Base-by-base conservation (phyloP, 169 alveolate genomes). In the Plasmodium gaboni region DNA sequence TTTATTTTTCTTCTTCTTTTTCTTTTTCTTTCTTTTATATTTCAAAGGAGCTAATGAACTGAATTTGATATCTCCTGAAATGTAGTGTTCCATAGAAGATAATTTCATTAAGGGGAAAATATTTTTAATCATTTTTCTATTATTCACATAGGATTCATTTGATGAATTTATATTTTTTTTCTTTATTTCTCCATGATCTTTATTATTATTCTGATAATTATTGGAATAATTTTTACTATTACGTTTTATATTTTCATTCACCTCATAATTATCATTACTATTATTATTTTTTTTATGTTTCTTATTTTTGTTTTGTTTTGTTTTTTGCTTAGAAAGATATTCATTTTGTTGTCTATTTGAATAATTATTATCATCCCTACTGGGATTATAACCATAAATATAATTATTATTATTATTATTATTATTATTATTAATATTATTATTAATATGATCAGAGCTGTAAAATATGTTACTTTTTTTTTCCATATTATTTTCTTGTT, bases 101-200 rank as follows among this genome's bases (percentile, higher is more conserved):
- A 83, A 38, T 67, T 83, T 83, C 91, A 83, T 83, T 32, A 83
- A 28, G 38, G 91, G 91, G n/a, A 83, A 83, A 38, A 83, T 83
- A 83, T 70, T 83, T 60, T 83, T 83, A 83, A 83, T 83, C 10
- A 48, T 64, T 69, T 83, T 83, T 61, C 91, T 83, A 19, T 68
- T 68, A 10, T 70, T 38, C n/a, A 83, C 6, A 46, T 83, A 83
- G 38, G 74, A 57, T 10, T 83, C 48, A 63, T 53, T 70, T 38
- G 68, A 59, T 32, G 69, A 42, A 42, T 64, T 46, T 38, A 38
- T 5, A 24, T 78, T 50, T 15, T 17, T 60, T 19, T 64, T 65
- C 51, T 22, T 78, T 26, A 7, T 24, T 67, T 63, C 57, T 17
- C 15, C 50, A 13, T 26, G 7, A 51, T 46, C 24, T 13, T 42